These are phyloP conservation scores for Ustilago cynodontis DNA, from an alignment of 1,284 basidiomycete species.

Conservation along the genomic window DNA sequence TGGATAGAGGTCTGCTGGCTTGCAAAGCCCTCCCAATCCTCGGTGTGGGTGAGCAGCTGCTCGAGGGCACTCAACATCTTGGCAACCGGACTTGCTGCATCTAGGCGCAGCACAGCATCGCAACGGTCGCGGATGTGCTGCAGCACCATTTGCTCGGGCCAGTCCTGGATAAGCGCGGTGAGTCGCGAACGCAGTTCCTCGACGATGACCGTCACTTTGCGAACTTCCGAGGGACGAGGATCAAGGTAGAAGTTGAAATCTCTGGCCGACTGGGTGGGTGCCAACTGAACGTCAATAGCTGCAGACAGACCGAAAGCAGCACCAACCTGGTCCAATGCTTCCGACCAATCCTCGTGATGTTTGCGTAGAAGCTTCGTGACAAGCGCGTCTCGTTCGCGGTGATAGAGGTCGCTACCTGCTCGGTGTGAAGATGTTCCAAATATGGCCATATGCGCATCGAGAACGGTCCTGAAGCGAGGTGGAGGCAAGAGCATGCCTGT, in stretches of 20 bases:
- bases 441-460: slow-evolving; percentile 54
- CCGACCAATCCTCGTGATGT: slow-evolving; percentile 42
- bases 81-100: slow-evolving; percentile 82
- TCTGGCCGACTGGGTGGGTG: slow-evolving; percentile 17
- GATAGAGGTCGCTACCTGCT: slow-evolving; percentile 13
- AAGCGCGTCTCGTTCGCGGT: slow-evolving; percentile 29
- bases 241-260: slow-evolving; percentile 67
- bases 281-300: slow-evolving; percentile 32
- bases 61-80: slow-evolving; percentile 87
- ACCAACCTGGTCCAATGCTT: slow-evolving; percentile 50
- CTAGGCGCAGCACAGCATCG: slow-evolving; percentile 77
- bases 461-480: slow-evolving; percentile 30
- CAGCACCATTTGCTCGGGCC: slow-evolving; percentile 98
- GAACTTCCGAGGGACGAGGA: slow-evolving; percentile 47
- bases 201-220: slow-evolving; percentile 56
- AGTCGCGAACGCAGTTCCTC: slow-evolving; percentile 48
- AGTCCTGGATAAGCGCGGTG: slow-evolving; percentile 78
- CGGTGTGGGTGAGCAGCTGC: slow-evolving; percentile 85
- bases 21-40: slow-evolving; percentile 97
- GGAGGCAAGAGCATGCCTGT: slow-evolving; percentile 36
- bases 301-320: slow-evolving; percentile 58
- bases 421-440: slow-evolving; percentile 32
- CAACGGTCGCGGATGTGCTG: slow-evolving; percentile 85
- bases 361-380: slow-evolving; percentile 37
- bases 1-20: slow-evolving; percentile 86